Base-by-base conservation (phyloP, 148 eudicot species). In the Chenopodium suecicum region DNA sequence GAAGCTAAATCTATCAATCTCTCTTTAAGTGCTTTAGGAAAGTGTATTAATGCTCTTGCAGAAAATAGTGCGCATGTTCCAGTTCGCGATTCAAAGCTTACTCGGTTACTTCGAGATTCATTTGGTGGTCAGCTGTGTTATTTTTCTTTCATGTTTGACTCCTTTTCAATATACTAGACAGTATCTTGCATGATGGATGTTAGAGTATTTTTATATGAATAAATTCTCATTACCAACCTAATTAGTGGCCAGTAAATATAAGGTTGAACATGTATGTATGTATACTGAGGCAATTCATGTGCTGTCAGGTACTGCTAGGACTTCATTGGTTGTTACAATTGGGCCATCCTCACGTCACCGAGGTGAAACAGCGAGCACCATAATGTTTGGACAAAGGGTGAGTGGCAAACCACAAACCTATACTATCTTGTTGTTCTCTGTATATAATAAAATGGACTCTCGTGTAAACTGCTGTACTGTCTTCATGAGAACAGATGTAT, bases 1-100 rank as follows among this genome's bases (percentile, higher is more conserved):
- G 98, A 95, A 88, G 98, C 98, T 54, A 95, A 95, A 82, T 93
- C 97, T 25, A 91, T 95, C 46, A 95, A 95, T 86, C 97, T 95
- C 74, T 95, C 98, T 25, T 87, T 95, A 79, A 95, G 98, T 85
- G 95, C 97, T 27, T 85, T 95, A 8, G 97, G 98, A 63, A 95
- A 95, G 87, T 95, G 98, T 83, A 93, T 95, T 27, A 95, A 95
- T 91, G 97, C 98, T 78, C 84, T 95, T 83, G 98, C 98, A 62
- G 98, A 95, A 82, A 92, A 92, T 86, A 95, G 93, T 82, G 70
- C 97, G 68, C 98, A 95, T 84, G 89, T 95, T 83, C 98, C 98
- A 73, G 92, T 95, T 64, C 98, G 98, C 48, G 98, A 95, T 81
- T 95, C 98, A 79, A 95, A 95, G 86, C 94, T 95, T 83, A 95